phyloP scores from a whole-genome alignment of 1,139 yeast species.

The Hyphopichia pseudoburtonii region DNA sequence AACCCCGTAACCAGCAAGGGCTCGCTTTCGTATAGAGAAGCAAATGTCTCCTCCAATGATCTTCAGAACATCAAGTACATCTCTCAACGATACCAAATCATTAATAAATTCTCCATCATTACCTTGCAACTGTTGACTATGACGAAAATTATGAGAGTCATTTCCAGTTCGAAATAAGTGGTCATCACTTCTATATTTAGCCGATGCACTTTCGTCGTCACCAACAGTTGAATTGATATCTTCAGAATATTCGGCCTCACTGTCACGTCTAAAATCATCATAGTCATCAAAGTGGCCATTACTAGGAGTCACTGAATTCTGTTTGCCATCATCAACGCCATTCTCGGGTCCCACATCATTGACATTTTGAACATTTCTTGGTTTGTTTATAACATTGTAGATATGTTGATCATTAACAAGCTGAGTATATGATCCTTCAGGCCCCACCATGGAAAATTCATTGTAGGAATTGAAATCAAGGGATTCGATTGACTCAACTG shows the following conservation, averaged over 20 bases:
- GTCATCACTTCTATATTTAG: background rate
- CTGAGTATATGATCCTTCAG: constrained; percentile 53
- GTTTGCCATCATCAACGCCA: constrained; percentile 1
- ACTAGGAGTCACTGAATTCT: constrained; percentile 5
- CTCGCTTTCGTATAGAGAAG: constrained; percentile 66
- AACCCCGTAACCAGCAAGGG: constrained; percentile 69
- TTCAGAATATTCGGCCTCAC: constrained; percentile 21
- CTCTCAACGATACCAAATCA: background rate
- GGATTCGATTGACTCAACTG: constrained; percentile 64
- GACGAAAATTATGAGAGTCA: background rate
- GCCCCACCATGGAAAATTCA: constrained; percentile 67
- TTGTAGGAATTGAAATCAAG: constrained; percentile 69
- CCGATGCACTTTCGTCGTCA: constrained; percentile 17
- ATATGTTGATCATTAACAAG: constrained; percentile 25
- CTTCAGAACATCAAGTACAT: constrained; percentile 36
- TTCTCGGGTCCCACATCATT: constrained; percentile 14
- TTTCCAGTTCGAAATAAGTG: background rate
- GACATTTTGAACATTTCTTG: constrained; percentile 5
- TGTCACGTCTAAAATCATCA: constrained; percentile 21
- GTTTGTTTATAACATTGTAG: constrained; percentile 13
- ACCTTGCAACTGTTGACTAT: background rate
- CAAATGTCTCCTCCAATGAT: constrained; percentile 54
- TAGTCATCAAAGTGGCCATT: constrained; percentile 6
- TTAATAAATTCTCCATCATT: background rate
- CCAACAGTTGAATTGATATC: constrained; percentile 34